Evolutionary conservation across 2,329 filamentous ascomycete species (phyloP).

Genomic region (Colletotrichum somersetense): DNA sequence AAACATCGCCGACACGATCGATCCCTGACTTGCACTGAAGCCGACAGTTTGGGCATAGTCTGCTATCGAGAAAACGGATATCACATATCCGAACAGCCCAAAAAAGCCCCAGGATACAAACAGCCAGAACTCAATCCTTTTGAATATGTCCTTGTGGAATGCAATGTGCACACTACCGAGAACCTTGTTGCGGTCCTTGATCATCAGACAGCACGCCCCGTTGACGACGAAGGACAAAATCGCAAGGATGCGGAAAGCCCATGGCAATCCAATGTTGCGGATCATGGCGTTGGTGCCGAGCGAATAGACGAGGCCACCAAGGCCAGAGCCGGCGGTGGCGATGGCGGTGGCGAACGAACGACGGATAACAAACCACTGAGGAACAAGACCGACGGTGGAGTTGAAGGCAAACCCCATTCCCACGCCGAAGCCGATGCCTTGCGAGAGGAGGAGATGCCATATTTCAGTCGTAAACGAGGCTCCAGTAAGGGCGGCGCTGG

Average conservation of each 20-base stretch:
- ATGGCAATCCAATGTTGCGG: constrained; percentile 70
- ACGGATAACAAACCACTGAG: constrained; percentile 80
- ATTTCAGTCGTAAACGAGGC: constrained; percentile 77
- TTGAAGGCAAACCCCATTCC: constrained; percentile 85
- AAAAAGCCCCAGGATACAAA: constrained; percentile 78
- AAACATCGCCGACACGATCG: constrained; percentile 78
- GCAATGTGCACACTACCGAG: constrained; percentile 75
- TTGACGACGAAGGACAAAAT: constrained; percentile 76
- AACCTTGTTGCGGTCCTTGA: constrained; percentile 79
- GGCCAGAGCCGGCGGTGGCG: constrained; percentile 75
- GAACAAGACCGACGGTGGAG: constrained; percentile 73
- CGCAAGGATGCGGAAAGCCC: constrained; percentile 76
- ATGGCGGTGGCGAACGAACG: constrained; percentile 79
- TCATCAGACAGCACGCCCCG: constrained; percentile 69
- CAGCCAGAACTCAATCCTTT: constrained; percentile 71
- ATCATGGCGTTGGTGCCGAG: constrained; percentile 78
- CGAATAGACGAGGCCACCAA: constrained; percentile 80
- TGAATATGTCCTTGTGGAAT: constrained; percentile 75
- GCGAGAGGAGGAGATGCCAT: constrained; percentile 82
- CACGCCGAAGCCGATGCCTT: constrained; percentile 82
- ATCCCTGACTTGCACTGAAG: constrained; percentile 74
- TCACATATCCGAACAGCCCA: constrained; percentile 79
- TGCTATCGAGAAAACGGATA: constrained; percentile 81
- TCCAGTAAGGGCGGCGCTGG: constrained; percentile 69
- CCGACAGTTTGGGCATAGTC: constrained; percentile 79